These are phyloP conservation scores for Apiospora pterosperma DNA, from an alignment of 2,329 filamentous ascomycete genomes.

Conservation along the genomic window DNA sequence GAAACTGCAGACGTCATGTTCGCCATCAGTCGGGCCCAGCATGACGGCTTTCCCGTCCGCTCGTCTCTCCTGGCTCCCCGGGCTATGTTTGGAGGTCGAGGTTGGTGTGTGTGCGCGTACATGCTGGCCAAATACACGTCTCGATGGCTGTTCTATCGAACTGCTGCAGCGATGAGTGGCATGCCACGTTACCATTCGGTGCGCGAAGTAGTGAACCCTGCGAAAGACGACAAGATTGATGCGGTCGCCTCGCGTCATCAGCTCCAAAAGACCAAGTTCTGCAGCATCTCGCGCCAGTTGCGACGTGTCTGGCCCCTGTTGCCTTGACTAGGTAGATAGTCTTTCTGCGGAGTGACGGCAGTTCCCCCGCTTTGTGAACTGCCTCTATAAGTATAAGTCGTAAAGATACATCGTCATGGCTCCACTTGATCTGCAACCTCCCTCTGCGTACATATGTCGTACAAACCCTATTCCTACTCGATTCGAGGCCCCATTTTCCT, in stretches of 20 bases:
- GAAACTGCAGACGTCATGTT: slow-evolving; percentile 43
- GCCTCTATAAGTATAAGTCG: not conserved
- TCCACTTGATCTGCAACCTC: not conserved
- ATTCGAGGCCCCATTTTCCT: not conserved
- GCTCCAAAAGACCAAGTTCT: slow-evolving; percentile 30
- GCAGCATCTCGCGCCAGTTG: slow-evolving; percentile 22
- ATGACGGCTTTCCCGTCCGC: slow-evolving; percentile 33
- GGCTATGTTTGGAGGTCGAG: slow-evolving; percentile 11
- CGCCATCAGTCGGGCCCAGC: slow-evolving; percentile 32
- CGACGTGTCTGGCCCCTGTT: slow-evolving; percentile 11
- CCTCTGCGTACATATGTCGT: not conserved
- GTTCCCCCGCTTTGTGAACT: not conserved
- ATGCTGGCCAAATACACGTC: slow-evolving; percentile 41
- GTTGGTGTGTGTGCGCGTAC: slow-evolving; percentile 30
- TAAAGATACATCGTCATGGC: not conserved
- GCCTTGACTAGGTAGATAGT: no score
- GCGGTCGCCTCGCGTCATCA: slow-evolving; percentile 35
- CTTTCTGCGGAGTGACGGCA: no score
- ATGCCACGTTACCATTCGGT: slow-evolving; percentile 20
- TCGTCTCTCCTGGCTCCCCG: slow-evolving; percentile 20
- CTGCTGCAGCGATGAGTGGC: slow-evolving; percentile 29
- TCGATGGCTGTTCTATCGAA: slow-evolving; percentile 38
- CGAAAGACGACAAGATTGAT: slow-evolving; percentile 31
- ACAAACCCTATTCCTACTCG: not conserved
- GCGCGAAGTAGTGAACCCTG: slow-evolving; percentile 42